Evolutionary conservation across 208 protist species (phyloP).

Genomic region (Lotmaria passim): DNA sequence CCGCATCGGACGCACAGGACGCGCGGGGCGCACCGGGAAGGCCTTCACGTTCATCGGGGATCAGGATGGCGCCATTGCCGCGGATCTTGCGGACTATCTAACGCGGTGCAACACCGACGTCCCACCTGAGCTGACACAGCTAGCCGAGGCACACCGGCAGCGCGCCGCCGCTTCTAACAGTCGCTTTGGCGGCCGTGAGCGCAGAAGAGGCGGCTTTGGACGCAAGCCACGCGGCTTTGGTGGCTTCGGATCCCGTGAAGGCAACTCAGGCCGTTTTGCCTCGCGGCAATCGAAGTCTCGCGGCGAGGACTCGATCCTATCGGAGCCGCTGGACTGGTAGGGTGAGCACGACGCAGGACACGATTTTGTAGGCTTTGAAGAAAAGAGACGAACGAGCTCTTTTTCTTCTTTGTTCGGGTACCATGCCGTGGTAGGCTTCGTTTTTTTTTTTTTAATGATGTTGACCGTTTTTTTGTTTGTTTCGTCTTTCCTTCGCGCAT

Average conservation of each 20-base stretch:
- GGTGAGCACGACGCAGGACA: background rate
- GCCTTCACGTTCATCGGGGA: slow-evolving; percentile 87
- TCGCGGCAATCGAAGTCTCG: background rate
- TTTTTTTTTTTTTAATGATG: too few relatives aligned
- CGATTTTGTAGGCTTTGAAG: too few relatives aligned
- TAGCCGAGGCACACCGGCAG: slow-evolving; percentile 44
- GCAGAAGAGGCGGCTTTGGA: slow-evolving; percentile 5
- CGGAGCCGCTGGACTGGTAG: slow-evolving; percentile 6
- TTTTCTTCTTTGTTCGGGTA: background rate
- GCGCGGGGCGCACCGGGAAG: slow-evolving; percentile 84
- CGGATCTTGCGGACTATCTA: slow-evolving; percentile 77
- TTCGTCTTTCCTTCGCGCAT: too few relatives aligned
- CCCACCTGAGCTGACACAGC: slow-evolving; percentile 47
- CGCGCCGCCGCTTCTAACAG: background rate
- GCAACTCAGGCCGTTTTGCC: slow-evolving; percentile 3
- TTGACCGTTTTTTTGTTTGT: too few relatives aligned
- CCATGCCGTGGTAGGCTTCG: too few relatives aligned
- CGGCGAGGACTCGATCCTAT: background rate
- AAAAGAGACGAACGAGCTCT: too few relatives aligned
- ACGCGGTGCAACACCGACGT: slow-evolving; percentile 64
- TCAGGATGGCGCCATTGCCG: slow-evolving; percentile 57
- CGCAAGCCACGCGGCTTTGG: background rate
- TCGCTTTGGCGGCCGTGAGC: slow-evolving; percentile 18
- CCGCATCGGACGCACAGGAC: slow-evolving; percentile 94
- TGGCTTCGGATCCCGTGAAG: background rate